Evolutionary conservation across 257 asterid species (phyloP), one percentile per base, ranked within the genome.

Genomic region (Euphrasia confusa): DNA sequence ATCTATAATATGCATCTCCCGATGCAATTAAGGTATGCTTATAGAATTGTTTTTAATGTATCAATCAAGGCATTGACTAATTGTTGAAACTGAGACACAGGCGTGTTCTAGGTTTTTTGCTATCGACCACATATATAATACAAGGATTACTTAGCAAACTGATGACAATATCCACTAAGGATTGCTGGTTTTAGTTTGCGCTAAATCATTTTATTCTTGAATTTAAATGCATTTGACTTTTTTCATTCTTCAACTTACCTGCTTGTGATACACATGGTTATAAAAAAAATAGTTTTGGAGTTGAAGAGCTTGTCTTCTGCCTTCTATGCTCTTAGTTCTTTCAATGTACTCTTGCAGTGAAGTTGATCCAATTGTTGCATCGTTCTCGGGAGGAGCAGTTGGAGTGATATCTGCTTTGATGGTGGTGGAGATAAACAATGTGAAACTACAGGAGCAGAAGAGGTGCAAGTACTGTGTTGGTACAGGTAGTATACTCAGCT

Each of bases 301-400:
- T 17, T 14, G 11, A 14, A 18, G 56, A 7, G 27, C 27, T 5
- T 15, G 27, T 18, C 56, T 50, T 14, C 24, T 50, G 56, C 52
- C 24, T 15, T 50, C 27, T 55, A 26, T 12, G 15, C 11, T 55
- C 33, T 15, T 50, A 50, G 27, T 50, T 50, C 27, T 14, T 17
- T 50, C 56, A 7, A 17, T 14, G 72, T 15, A 59, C 63, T 57
- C 54, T 76, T 76, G 63, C 73, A 92, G 97, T 76, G 73, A 84
- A 75, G 98, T 92, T 68, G 98, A 92, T 77, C 98, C 97, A 33
- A 89, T 92, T 61, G 98, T 92, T 71, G 97, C 98, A 10, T 92
- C 98, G 53, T 89, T 92, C 80, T 92, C 97, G 33, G 98, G 98
- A 55, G 98, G 97, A 66, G 97, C 97, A 66, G 95, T 91, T 65